A percentile compares a stretch with the other conserved stretches of the same genome.
phyloP scores from a whole-genome alignment of 2,329 filamentous ascomycete genomes.

The Colletotrichum sidae region DNA sequence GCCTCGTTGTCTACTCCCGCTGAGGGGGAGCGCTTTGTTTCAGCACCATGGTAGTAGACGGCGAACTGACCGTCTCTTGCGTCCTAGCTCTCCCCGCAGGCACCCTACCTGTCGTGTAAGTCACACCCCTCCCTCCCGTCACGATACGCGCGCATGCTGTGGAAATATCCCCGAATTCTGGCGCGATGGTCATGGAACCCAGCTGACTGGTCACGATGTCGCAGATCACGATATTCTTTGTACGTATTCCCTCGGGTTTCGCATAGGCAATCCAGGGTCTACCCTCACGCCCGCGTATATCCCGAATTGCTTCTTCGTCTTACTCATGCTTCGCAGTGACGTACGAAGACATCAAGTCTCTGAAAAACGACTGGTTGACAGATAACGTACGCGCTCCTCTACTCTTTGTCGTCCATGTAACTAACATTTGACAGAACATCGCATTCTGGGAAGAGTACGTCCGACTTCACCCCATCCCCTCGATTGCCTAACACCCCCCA shows the following conservation, averaged over 20 bases:
- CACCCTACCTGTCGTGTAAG: constrained; percentile 60
- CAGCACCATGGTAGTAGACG: constrained; percentile 19
- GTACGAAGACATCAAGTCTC: constrained; percentile 86
- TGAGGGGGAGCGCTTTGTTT: constrained; percentile 6
- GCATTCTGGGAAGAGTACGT: constrained; percentile 96
- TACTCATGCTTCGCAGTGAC: constrained; percentile 69
- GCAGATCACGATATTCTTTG: constrained; percentile 47
- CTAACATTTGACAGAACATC: constrained; percentile 74
- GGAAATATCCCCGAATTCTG: background rate
- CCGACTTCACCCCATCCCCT: constrained; percentile 9
- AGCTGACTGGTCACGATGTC: constrained; percentile 22
- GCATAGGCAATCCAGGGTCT: background rate
- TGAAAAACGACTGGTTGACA: constrained; percentile 95
- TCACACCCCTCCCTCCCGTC: constrained; percentile 36
- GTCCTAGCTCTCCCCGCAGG: constrained; percentile 49
- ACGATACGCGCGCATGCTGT: background rate
- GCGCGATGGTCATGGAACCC: background rate
- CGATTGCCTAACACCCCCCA: constrained; percentile 43
- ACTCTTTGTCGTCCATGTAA: constrained; percentile 35
- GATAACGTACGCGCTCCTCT: constrained; percentile 78
- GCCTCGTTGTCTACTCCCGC: constrained; percentile 18
- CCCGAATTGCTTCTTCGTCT: constrained; percentile 5
- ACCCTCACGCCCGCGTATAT: background rate
- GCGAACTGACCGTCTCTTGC: constrained; percentile 36
- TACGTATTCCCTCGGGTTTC: constrained; percentile 31